Base-by-base conservation (phyloP, 345 rosid genomes). In the Combretum micranthum region DNA sequence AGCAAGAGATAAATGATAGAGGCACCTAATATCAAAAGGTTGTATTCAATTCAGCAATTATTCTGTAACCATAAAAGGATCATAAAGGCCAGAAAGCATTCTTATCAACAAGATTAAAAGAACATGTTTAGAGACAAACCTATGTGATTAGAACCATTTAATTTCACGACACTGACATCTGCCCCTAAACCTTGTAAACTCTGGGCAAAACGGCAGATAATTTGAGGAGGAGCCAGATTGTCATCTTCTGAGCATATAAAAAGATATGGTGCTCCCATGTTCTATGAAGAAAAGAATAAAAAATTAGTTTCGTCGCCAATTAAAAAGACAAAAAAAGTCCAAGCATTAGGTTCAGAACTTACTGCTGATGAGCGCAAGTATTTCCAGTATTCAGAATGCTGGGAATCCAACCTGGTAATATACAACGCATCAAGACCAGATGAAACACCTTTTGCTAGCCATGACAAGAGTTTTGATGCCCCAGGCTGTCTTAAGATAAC, bases 311-410 rank as follows among this genome's bases (percentile, higher is more conserved):
- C 48, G 42, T 3, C 42, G 14, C 25, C 55, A 16, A 25, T 26
- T 10, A 5, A 54, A 46, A 70, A 44, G 60, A 61, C 62, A 2
- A 44, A 56, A 20, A 52, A 44, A 44, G 47, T 68, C 13, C 19
- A 42, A 19, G 12, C 16, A 15, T 14, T 16, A 37, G 47, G 22
- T 47, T 1, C 0, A 15, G 45, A 61, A 82, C 89, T 83, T 73
- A 93, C 99, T 59, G 75, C 80, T 2, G 99, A 89, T 50, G 89
- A 79, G 74, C 80, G 80, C 49, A 89, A 77, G 23, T 77, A 73
- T 64, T 76, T 86, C 99, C 99, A 89, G 69, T 89, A 93, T 75
- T 87, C 96, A 47, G 77, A 72, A 21, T 91, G 96, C 73, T 89
- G 96, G 47, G 78, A 72, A 42, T 85, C 97, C 64, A 89, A 89